Percentiles rank a stretch among this genome's conserved stretches.
Conservation (phyloP, 2,329 filamentous ascomycete species). For the Fusarium pilosicola region DNA sequence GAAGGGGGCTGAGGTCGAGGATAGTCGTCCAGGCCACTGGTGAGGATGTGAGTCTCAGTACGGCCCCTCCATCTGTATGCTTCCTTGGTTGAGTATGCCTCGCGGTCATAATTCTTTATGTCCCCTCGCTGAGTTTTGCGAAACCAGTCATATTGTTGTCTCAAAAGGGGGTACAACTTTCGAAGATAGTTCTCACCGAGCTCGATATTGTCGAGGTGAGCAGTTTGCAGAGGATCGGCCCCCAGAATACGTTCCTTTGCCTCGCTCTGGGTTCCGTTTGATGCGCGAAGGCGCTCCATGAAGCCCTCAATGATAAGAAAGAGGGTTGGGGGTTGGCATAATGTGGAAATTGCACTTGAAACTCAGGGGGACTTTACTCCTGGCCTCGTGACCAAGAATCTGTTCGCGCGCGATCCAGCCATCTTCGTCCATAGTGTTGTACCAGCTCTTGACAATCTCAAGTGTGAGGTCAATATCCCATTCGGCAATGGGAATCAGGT, state of each 20-base stretch:
- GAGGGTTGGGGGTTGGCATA: constrained; percentile 95
- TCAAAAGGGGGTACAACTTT: constrained; percentile 85
- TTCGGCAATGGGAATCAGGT: constrained; percentile 88
- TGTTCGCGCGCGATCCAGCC: constrained; percentile 98
- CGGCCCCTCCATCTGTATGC: constrained; percentile 95
- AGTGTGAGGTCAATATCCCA: constrained; percentile 91
- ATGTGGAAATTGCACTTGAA: constrained; percentile 95
- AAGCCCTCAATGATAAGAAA: constrained; percentile 90
- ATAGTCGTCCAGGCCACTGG: constrained; percentile 95
- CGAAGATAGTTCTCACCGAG: constrained; percentile 77
- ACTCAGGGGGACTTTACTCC: constrained; percentile 95
- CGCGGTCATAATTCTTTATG: constrained; percentile 88
- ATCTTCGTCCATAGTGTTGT: constrained; percentile 93
- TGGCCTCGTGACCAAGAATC: constrained; percentile 89
- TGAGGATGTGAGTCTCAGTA: constrained; percentile 85
- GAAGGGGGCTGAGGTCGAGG: constrained; percentile 93
- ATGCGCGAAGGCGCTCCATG: constrained; percentile 76
- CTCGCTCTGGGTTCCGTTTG: constrained; percentile 58
- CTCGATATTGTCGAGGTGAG: constrained; percentile 74
- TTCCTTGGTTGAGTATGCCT: constrained; percentile 88
- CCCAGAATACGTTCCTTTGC: constrained; percentile 57
- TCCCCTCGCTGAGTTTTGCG: constrained; percentile 90
- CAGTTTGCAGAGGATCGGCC: constrained; percentile 64
- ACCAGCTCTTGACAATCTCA: constrained; percentile 95
- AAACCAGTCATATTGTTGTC: constrained; percentile 95